These are phyloP conservation scores for Epithele typhae DNA, from an alignment of 768 basidiomycete species.

Conservation along the genomic window DNA sequence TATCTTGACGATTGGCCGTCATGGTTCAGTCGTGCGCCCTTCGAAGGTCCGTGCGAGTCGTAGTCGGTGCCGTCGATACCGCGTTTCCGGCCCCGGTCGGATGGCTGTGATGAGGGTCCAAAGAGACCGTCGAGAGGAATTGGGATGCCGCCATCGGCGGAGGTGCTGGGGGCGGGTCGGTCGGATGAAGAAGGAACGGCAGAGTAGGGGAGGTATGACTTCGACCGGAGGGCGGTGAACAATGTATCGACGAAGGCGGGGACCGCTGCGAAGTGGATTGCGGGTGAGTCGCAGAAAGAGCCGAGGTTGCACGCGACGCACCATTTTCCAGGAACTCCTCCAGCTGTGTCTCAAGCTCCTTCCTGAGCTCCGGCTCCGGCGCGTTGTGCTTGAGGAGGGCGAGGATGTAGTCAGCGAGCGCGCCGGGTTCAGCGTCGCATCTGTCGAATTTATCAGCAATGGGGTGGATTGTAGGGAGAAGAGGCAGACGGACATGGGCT, in stretches of 20 bases:
- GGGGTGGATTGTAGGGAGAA: conserved; percentile 1
- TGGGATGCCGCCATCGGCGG: conserved; percentile 67
- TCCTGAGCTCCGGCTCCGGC: conserved; percentile 75
- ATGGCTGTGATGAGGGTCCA: conserved; percentile 38
- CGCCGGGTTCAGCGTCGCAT: conserved; percentile 94
- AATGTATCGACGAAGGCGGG: conserved; percentile 77
- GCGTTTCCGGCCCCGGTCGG: conserved; percentile 63
- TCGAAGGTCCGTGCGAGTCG: conserved; percentile 58
- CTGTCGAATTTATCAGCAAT: conserved; percentile 36
- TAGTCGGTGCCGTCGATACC: conserved; percentile 57
- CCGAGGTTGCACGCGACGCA: conserved; percentile 28
- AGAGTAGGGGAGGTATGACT: conserved; percentile 79
- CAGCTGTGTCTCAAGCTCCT: conserved; percentile 70
- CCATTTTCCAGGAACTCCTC: conserved; percentile 94
- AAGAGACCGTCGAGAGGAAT: conserved; percentile 71
- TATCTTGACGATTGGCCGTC: conserved; percentile 69
- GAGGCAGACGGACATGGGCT: conserved; percentile 72
- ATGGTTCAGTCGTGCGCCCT: conserved; percentile 63
- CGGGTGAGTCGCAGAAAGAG: conserved; percentile 14
- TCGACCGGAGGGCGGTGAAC: conserved; percentile 79
- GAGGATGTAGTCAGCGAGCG: conserved; percentile 91
- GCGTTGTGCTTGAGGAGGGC: conserved; percentile 90
- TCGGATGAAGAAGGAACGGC: conserved; percentile 37
- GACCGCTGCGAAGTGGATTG: conserved; percentile 44
- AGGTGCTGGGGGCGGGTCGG: conserved; percentile 24